Percentiles rank a stretch among this genome's conserved stretches.
These are phyloP conservation scores for Pseudonitzschia pungens DNA, from an alignment of 108 stramenopile genomes.

Conservation along the genomic window DNA sequence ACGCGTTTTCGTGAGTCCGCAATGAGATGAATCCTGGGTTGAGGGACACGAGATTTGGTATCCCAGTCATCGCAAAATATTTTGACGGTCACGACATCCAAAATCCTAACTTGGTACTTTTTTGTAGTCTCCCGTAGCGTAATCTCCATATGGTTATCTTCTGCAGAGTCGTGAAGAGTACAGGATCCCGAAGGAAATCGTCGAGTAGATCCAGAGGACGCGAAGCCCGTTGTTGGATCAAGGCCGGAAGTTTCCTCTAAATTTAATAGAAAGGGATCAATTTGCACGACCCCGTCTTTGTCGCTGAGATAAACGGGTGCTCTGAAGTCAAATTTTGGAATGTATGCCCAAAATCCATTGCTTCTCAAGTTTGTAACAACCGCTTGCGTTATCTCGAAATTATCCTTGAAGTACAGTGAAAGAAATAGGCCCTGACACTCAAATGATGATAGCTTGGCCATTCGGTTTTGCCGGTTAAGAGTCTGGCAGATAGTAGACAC, in stretches of 20 bases:
- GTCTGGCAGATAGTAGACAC: conserved; percentile 48
- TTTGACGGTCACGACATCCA: conserved; percentile 52
- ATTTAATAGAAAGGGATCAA: conserved; percentile 46
- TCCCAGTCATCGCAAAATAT: conserved; percentile 48
- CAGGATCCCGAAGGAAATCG: conserved; percentile 46
- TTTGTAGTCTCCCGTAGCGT: conserved; percentile 19
- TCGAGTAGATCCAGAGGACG: conserved; percentile 24
- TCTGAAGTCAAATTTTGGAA: conserved; percentile 59
- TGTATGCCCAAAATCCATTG: conserved; percentile 57
- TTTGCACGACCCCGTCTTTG: conserved; percentile 42
- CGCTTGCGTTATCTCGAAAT: conserved; percentile 42
- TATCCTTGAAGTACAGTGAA: conserved; percentile 55
- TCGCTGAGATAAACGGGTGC: conserved; percentile 60
- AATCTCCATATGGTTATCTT: conserved; percentile 30
- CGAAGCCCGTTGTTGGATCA: conserved; percentile 43
- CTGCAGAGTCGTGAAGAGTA: conserved; percentile 22
- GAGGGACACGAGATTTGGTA: conserved; percentile 39
- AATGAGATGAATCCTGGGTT: conserved; percentile 43
- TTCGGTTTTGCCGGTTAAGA: conserved; percentile 53
- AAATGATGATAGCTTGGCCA: conserved; percentile 62
- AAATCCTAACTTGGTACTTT: conserved; percentile 19
- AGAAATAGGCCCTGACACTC: conserved; percentile 64
- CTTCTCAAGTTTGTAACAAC: conserved; percentile 44
- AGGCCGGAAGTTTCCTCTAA: conserved; percentile 35
- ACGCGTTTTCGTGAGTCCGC: conserved; percentile 5